phyloP scores from a whole-genome alignment of 148 eudicot species.

The Silene latifolia region DNA sequence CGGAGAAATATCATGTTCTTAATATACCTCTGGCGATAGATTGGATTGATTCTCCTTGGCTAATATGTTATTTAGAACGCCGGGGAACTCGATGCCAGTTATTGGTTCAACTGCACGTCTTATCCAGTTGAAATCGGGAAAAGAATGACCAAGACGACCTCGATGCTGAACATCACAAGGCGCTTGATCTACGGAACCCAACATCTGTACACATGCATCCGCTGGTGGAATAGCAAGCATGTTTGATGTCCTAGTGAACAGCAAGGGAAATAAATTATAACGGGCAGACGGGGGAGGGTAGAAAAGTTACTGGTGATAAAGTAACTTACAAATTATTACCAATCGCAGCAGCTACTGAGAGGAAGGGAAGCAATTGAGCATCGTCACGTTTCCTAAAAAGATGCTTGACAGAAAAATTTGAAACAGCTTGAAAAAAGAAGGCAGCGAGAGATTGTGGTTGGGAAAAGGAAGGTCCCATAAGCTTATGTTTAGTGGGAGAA shows the following conservation, averaged over 20 bases:
- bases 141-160: slow-evolving; percentile 38
- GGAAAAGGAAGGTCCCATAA: slow-evolving; percentile 24
- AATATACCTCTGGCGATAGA: slow-evolving; percentile 58
- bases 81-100: slow-evolving; percentile 87
- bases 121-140: slow-evolving; percentile 41
- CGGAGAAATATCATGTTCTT: not conserved
- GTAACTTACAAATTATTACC: slow-evolving; percentile 52
- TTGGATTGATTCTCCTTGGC: slow-evolving; percentile 45
- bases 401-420: slow-evolving; percentile 28
- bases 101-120: slow-evolving; percentile 65
- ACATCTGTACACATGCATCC: slow-evolving; percentile 33
- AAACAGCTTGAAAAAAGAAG: slow-evolving; percentile 35
- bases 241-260: slow-evolving; percentile 41
- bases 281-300: not conserved
- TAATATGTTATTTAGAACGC: slow-evolving; percentile 41
- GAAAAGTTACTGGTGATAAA: not conserved
- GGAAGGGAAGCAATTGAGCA: slow-evolving; percentile 41
- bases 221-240: slow-evolving; percentile 43
- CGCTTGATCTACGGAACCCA: slow-evolving; percentile 43
- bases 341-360: slow-evolving; percentile 60
- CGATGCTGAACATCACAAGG: slow-evolving; percentile 51
- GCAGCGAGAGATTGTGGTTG: slow-evolving; percentile 25
- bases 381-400: slow-evolving; percentile 33
- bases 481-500: slow-evolving; percentile 24
- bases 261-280: not conserved